Base-by-base conservation (phyloP, 305 asterid species). In the Plantago coronopus region DNA sequence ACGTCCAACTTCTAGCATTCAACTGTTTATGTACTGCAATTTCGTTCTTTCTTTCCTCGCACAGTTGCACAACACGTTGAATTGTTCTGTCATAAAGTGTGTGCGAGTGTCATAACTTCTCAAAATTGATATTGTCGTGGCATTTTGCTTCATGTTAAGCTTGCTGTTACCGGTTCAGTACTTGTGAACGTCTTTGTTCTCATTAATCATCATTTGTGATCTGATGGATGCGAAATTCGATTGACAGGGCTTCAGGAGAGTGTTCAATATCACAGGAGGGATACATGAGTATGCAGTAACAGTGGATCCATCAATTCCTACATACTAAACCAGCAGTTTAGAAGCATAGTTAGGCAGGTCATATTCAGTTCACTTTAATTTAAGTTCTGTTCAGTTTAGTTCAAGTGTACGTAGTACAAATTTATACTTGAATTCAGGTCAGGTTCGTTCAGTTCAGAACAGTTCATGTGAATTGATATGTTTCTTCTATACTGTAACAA, bases 251-350 rank as follows among this genome's bases (percentile, higher is more conserved):
- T 91, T 91, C 78, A 86, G 71, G 78, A 83, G 55, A 69, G 86
- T 88, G 31, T 84, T 70, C 86, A 91, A 91, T 21, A 72, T 91
- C 21, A 69, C 87, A 0, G 98, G 98, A 56, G 98, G 98, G 61
- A 89, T 93, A 70, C 95, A 89, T 58, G 80, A 82, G 63, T 89
- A 87, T 58, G 94, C 94, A 21, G 71, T 75, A 7, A 81, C 81
- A 73, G 97, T 73, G 72, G 96, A 91, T 80, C 86, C 84, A 5
- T 88, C 94, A 0, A 65, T 93, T 59, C 95, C 96, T 29, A 85
- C 91, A 47, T 93, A 89, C 76, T 93, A 70, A 84, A 67, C 61
- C 43, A 54, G 59, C 23, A 12, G 17, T 56, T 34, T 15, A 8
- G 23, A 15, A 22, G 13, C 40, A 22, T 53, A 14, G n/a, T n/a